Evolutionary conservation across 768 basidiomycete genomes (phyloP).

Genomic region (Boletales sp.): DNA sequence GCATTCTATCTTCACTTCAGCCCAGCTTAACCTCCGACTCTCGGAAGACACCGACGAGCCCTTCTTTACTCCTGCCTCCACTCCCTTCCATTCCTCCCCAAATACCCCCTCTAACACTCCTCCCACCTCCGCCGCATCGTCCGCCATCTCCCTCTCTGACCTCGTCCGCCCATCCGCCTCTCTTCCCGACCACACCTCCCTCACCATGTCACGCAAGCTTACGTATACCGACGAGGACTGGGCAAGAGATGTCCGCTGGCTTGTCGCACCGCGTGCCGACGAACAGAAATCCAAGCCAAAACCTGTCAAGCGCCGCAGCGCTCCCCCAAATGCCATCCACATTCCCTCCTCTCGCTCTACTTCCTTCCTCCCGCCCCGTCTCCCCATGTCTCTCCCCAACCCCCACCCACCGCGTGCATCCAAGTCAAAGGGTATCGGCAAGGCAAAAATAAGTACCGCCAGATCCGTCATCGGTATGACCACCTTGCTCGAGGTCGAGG

Average conservation of each 20-base stretch:
- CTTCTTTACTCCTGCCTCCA: constrained; percentile 46
- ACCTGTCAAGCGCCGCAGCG: constrained; percentile 15
- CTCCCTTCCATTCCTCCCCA: constrained; percentile 14
- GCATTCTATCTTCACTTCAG: constrained; percentile 2
- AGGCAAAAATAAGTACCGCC: constrained; percentile 33
- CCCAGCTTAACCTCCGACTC: constrained; percentile 15
- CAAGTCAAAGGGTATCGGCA: constrained; percentile 23
- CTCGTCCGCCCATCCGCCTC: constrained; percentile 32
- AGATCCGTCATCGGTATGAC: constrained; percentile 52
- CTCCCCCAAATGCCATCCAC: constrained; percentile 6
- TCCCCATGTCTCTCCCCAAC: constrained; percentile 11
- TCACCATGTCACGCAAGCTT: constrained; percentile 24
- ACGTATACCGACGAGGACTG: constrained; percentile 57
- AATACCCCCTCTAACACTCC: constrained; percentile 23
- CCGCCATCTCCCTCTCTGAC: constrained; percentile 28
- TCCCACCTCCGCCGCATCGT: constrained; percentile 27
- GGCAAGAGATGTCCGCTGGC: constrained; percentile 67
- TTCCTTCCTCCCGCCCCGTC: constrained; percentile 18
- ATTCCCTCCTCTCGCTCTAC: constrained; percentile 20
- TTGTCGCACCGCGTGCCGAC: constrained; percentile 37
- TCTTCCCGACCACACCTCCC: constrained; percentile 24
- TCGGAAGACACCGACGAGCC: constrained; percentile 36
- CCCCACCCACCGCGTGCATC: constrained; percentile 19
- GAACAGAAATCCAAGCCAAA: constrained; percentile 20
- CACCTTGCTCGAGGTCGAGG: constrained; percentile 51